These are phyloP conservation scores for Primulina tabacum DNA, from an alignment of 257 asterid genomes.

Conservation along the genomic window DNA sequence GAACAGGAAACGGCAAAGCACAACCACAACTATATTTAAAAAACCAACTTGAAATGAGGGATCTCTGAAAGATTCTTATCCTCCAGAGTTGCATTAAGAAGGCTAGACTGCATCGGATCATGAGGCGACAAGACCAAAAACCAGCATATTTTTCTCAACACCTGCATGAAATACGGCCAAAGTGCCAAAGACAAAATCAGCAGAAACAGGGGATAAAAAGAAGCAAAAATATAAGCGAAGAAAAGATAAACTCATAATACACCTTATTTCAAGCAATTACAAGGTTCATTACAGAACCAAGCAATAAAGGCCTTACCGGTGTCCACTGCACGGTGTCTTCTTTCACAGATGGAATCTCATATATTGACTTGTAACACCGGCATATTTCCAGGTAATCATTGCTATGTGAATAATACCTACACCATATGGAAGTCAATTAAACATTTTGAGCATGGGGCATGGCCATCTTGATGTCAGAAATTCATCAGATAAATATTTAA, in stretches of 20 bases:
- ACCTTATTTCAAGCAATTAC: not conserved
- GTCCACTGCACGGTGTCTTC: slow-evolving; percentile 83
- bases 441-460: not conserved
- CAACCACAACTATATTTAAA: not conserved
- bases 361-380: slow-evolving; percentile 92
- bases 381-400: slow-evolving; percentile 95
- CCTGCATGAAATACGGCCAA: slow-evolving; percentile 38
- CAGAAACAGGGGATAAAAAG: not conserved
- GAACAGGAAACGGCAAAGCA: slow-evolving; percentile 1
- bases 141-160: slow-evolving; percentile 97
- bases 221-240: not conserved
- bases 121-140: slow-evolving; percentile 84
- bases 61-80: slow-evolving; percentile 91
- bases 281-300: not conserved
- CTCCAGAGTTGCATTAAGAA: slow-evolving; percentile 87
- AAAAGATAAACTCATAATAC: too few species aligned
- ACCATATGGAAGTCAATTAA: slow-evolving; percentile 20
- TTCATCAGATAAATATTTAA: not conserved
- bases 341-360: slow-evolving; percentile 85
- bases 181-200: not conserved
- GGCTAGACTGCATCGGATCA: slow-evolving; percentile 97
- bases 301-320: slow-evolving; percentile 49
- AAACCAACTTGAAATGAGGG: slow-evolving; percentile 70
- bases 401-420: slow-evolving; percentile 76
- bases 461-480: not conserved